Conservation (phyloP, 441 rosid genomes). For the Raphanus hybrid region DNA sequence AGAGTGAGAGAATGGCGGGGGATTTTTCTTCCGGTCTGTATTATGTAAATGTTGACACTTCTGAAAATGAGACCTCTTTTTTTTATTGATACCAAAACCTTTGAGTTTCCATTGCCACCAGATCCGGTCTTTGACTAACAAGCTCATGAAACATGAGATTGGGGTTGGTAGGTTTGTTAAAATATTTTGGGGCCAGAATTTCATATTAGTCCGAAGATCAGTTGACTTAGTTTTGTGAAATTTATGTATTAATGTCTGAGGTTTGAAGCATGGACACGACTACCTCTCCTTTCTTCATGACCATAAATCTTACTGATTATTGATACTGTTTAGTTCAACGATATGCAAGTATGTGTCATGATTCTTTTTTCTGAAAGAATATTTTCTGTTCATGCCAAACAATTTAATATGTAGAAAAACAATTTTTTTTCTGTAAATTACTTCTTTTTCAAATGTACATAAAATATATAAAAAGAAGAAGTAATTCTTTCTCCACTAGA, state of each 20-base stretch:
- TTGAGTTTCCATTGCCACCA: background rate
- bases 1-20: slow-evolving; percentile 14
- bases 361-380: background rate
- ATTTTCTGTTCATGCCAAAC: background rate
- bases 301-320: background rate
- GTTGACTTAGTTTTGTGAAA: background rate
- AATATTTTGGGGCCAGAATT: background rate
- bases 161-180: background rate
- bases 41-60: slow-evolving; percentile 18
- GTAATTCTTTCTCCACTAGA: background rate
- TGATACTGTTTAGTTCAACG: background rate
- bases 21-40: slow-evolving; percentile 4
- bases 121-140: background rate
- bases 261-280: background rate
- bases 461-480: too few species aligned
- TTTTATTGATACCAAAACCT: background rate
- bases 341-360: background rate
- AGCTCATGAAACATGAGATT: slow-evolving; percentile 1
- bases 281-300: background rate
- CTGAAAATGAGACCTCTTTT: slow-evolving; percentile 5
- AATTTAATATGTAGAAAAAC: background rate
- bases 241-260: background rate
- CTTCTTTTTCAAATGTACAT: background rate
- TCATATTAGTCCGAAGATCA: background rate
- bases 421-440: background rate